Conservation (phyloP, 1,139 yeast genomes). For the Yamadazyma taylorii region DNA sequence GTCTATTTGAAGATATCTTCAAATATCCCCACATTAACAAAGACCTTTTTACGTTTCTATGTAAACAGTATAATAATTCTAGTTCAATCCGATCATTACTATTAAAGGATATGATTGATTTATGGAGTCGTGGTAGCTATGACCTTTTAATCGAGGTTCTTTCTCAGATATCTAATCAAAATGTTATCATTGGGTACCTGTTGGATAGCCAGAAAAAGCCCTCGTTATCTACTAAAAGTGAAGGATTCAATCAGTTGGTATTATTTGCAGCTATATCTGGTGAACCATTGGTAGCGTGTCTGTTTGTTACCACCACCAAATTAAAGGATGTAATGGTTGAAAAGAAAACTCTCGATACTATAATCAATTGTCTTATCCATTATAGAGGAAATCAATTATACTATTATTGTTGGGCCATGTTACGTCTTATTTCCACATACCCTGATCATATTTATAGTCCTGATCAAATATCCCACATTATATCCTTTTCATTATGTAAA, state of each 20-base stretch:
- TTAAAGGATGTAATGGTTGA: slow-evolving; percentile 5
- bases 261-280: slow-evolving; percentile 20
- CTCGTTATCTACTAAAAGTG: slow-evolving; percentile 9
- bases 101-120: slow-evolving; percentile 18
- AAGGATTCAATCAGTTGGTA: slow-evolving; percentile 7
- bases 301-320: slow-evolving; percentile 16
- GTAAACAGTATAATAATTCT: slow-evolving; percentile 17
- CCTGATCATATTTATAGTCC: slow-evolving; percentile 2
- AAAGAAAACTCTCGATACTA: slow-evolving; percentile 4
- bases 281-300: slow-evolving; percentile 25
- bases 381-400: slow-evolving; percentile 10
- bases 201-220: too few species aligned
- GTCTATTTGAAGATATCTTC: slow-evolving; percentile 23
- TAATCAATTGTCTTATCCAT: slow-evolving; percentile 13
- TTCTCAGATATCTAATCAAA: background rate
- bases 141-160: slow-evolving; percentile 6
- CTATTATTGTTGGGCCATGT: slow-evolving; percentile 10
- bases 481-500: slow-evolving; percentile 9
- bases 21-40: slow-evolving; percentile 19
- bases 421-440: slow-evolving; percentile 12
- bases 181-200: background rate
- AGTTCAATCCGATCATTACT: slow-evolving; percentile 22
- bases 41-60: slow-evolving; percentile 18
- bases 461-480: slow-evolving; percentile 4
- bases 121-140: slow-evolving; percentile 13